Percentiles rank a stretch among this genome's conserved stretches.
phyloP scores from a whole-genome alignment of 2,329 filamentous ascomycete genomes.

The Colletotrichum filicis region DNA sequence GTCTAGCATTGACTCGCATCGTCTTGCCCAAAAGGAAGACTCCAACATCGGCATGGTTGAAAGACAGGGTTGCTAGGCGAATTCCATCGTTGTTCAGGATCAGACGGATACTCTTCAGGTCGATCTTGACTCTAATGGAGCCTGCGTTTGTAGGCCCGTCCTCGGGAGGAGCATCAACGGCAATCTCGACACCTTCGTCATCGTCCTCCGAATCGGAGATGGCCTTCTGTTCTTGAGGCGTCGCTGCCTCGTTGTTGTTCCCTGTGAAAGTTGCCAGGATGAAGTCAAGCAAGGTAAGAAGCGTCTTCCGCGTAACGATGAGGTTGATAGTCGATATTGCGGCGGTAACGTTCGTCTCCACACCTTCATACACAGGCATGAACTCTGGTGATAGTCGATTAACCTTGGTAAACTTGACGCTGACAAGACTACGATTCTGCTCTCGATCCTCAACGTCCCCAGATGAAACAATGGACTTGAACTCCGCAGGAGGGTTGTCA shows the following conservation, averaged over 20 bases:
- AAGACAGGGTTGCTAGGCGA: conserved; percentile 88
- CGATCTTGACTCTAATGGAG: conserved; percentile 92
- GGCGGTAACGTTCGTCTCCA: conserved; percentile 92
- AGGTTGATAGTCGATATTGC: conserved; percentile 96
- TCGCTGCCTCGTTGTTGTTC: conserved; percentile 56
- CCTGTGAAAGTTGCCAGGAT: conserved; percentile 90
- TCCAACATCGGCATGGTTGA: conserved; percentile 91
- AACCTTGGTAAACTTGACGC: conserved; percentile 89
- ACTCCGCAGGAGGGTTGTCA: conserved; percentile 86
- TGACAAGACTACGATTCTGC: conserved; percentile 83
- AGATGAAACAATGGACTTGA: conserved; percentile 97
- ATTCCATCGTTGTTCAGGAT: conserved; percentile 99
- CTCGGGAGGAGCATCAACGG: conserved; percentile 22
- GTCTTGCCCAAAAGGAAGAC: conserved; percentile 88
- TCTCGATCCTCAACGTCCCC: conserved; percentile 77
- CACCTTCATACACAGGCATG: conserved; percentile 88
- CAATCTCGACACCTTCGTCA: conserved; percentile 44
- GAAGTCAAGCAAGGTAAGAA: conserved; percentile 94
- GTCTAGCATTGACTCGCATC: conserved; percentile 86
- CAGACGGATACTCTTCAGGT: conserved; percentile 91
- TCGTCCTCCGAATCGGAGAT: conserved; percentile 49
- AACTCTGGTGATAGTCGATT: conserved; percentile 94
- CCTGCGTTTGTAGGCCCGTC: conserved; percentile 56
- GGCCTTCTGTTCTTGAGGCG: conserved; percentile 45
- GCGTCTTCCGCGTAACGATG: conserved; percentile 90